phyloP scores from a whole-genome alignment of 257 asterid species.

The Solanum pinnatisectum region DNA sequence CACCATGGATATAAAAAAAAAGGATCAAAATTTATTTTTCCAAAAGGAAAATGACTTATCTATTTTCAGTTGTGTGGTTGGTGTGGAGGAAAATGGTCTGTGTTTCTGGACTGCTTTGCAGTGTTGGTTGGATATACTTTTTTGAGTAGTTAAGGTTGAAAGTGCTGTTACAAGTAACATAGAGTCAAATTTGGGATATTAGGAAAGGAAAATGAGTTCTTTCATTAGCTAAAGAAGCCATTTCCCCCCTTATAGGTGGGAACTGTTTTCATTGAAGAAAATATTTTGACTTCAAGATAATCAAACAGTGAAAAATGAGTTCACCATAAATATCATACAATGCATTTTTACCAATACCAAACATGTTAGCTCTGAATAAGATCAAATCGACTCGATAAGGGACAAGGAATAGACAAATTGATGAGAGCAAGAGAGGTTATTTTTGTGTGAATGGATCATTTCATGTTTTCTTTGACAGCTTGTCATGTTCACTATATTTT shows the following conservation, averaged over 20 bases:
- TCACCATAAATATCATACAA: not conserved
- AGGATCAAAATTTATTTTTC: not conserved
- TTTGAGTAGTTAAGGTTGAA: not conserved
- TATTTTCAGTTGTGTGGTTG: not conserved
- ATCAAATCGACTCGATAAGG: not conserved
- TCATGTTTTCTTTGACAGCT: not conserved
- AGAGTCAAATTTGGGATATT: not conserved
- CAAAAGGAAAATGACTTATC: not conserved
- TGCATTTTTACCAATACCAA: not conserved
- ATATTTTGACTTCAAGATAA: not conserved
- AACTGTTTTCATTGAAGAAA: not conserved
- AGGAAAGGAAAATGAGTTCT: not conserved
- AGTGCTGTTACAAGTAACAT: not conserved
- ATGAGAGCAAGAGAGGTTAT: not conserved
- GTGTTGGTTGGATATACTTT: not conserved
- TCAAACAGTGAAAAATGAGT: not conserved
- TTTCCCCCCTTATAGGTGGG: not conserved
- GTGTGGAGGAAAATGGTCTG: not conserved
- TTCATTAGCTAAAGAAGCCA: not conserved
- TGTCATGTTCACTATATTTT: not conserved
- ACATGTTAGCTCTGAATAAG: not conserved
- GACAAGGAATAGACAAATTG: not conserved
- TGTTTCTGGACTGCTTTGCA: not conserved
- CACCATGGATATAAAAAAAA: no score
- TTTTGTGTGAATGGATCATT: not conserved